Base-by-base conservation (phyloP, 169 alveolate species). In the Plasmodium malariae region DNA sequence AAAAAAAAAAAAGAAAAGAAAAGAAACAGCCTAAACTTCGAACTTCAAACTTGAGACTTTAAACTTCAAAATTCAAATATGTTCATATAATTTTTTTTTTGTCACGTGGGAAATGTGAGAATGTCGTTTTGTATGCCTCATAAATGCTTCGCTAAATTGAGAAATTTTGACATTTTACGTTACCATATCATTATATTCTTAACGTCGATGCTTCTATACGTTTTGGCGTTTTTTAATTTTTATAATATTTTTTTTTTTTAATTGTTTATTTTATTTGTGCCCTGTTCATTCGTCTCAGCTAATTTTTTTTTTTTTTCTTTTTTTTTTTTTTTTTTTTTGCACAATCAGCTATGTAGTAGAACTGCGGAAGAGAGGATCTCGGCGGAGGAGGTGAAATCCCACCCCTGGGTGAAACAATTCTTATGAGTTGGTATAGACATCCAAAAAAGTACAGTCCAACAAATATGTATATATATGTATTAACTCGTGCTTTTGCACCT, bases 331-430 rank as follows among this genome's bases (percentile, higher is more conserved):
- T 34, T 60, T 1, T 40, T 0, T 32, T 5, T 14, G 17, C 1
- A 2, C 14, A 19, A 49, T 51, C 45, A 80, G 90, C 71, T 80
- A 26, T 80, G 90, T 32, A 80, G 90, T 59, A 48, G 83, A 54
- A 80, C 85, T 37, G 70, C 90, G 11, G 83, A 80, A 37, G 90
- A 80, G 26, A 54, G 90, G 4, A 80, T 80, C 30, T 80, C 83
- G 3, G 90, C 90, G 21, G 90, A 63, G 21, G 83, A 80, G 19
- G 90, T 80, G 48, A 80, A 80, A 32, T 48, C 90, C 0, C 90
- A 80, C 24, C 90, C 90, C 1, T 80, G 90, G 90, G 62, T 80
- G 30, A 63, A 67, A 30, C 90, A 80, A 43, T 80, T 80, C 83
- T 45, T 80, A 24, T 65, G 48, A 55, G 49, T 1, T 14, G 9